These are phyloP conservation scores for Geotrichum aggregatum DNA, from an alignment of 1,139 yeast genomes.

Conservation along the genomic window DNA sequence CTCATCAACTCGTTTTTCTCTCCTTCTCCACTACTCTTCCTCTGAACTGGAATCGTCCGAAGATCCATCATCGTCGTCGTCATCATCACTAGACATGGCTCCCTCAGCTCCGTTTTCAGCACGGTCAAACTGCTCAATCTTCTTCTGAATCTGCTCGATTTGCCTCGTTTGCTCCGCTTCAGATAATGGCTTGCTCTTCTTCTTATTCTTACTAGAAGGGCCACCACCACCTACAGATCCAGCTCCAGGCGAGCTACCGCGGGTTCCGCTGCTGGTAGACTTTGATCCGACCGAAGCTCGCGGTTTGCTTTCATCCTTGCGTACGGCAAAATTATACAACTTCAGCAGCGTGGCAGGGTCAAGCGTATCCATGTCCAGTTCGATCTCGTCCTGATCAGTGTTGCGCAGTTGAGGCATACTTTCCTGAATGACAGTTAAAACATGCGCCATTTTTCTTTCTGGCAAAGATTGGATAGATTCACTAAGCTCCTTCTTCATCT, in stretches of 20 bases:
- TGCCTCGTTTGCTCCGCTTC: constrained; percentile 73
- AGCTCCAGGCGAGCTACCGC: constrained; percentile 76
- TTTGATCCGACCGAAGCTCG: constrained; percentile 23
- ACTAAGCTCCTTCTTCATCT: constrained; percentile 92
- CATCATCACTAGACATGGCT: constrained; percentile 27
- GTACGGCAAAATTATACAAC: constrained; percentile 73
- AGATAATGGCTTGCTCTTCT: constrained; percentile 52
- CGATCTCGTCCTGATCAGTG: constrained; percentile 79
- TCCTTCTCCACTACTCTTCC: constrained; percentile 21
- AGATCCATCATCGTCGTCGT: constrained; percentile 27
- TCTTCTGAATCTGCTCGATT: constrained; percentile 78
- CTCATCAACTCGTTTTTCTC: too few species aligned
- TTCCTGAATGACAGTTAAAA: constrained; percentile 79
- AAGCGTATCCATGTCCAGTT: constrained; percentile 89
- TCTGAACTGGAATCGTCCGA: constrained; percentile 25
- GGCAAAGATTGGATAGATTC: constrained; percentile 72
- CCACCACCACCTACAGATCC: constrained; percentile 48
- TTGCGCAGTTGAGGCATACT: constrained; percentile 75
- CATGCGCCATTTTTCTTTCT: constrained; percentile 78
- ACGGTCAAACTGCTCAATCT: constrained; percentile 70
- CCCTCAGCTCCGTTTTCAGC: constrained; percentile 29
- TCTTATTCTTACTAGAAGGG: constrained; percentile 30
- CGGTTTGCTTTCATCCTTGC: constrained; percentile 44
- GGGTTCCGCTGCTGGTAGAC: constrained; percentile 39
- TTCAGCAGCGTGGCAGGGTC: constrained; percentile 81